A percentile compares a stretch with the other conserved stretches of the same genome.
phyloP scores from a whole-genome alignment of 2,329 filamentous ascomycete genomes.

The Calonectria hongkongensis region DNA sequence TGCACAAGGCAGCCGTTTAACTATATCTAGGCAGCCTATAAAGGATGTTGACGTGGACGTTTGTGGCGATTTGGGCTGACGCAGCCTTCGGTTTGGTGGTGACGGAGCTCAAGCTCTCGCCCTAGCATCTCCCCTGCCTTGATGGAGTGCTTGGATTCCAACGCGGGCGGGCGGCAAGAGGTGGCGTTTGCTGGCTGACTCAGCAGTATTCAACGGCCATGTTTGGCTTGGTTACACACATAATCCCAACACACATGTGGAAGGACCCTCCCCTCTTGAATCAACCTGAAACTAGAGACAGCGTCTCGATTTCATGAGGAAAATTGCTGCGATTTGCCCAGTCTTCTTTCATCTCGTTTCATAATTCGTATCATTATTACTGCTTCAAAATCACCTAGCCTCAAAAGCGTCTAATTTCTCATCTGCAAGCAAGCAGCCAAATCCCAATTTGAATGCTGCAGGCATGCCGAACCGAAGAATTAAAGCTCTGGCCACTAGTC shows the following conservation, averaged over 20 bases:
- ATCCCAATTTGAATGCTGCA: background rate
- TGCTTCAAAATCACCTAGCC: background rate
- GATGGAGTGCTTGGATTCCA: slow-evolving; percentile 11
- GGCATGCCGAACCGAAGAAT: slow-evolving; percentile 3
- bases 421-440: background rate
- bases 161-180: background rate
- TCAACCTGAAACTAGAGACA: background rate
- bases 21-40: slow-evolving; percentile 35
- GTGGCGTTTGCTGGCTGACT: slow-evolving; percentile 40
- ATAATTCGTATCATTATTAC: background rate
- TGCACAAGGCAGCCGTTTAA: slow-evolving; percentile 24
- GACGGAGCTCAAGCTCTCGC: slow-evolving; percentile 38
- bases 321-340: background rate
- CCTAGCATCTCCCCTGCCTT: slow-evolving; percentile 31
- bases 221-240: background rate
- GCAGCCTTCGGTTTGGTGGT: slow-evolving; percentile 44
- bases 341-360: background rate
- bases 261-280: background rate
- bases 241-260: background rate
- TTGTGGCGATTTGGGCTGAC: slow-evolving; percentile 51
- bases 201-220: slow-evolving; percentile 27
- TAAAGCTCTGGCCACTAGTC: slow-evolving; percentile 14
- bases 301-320: background rate
- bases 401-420: background rate
- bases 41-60: slow-evolving; percentile 42